phyloP scores from a whole-genome alignment of 139 green algal species.

The Asterochloris sp. region DNA sequence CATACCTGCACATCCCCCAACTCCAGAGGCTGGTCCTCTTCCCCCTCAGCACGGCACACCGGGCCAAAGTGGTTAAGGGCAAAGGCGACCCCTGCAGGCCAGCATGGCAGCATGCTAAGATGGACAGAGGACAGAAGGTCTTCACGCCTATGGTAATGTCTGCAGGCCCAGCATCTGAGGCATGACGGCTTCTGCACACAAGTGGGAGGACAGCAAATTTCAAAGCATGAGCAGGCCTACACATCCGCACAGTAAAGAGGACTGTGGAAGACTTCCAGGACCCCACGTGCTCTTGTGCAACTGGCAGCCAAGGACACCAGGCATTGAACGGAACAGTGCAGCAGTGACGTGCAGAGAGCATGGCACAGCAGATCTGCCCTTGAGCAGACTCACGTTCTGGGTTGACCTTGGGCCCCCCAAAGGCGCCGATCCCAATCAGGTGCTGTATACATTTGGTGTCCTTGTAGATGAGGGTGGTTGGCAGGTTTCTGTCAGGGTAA shows the following conservation, averaged over 20 bases:
- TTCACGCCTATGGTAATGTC: no score
- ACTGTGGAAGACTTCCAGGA: no score
- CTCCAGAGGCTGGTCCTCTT: conserved; percentile 16
- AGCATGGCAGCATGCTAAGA: not conserved
- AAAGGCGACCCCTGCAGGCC: conserved; percentile 35
- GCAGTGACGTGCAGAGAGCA: not conserved
- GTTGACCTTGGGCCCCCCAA: conserved; percentile 62
- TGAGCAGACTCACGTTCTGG: conserved; percentile 51
- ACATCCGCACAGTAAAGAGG: no score
- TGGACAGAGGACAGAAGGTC: no score
- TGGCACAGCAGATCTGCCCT: not conserved
- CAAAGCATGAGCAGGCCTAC: no score
- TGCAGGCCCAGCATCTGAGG: no score
- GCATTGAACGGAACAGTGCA: not conserved
- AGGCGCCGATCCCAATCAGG: conserved; percentile 63
- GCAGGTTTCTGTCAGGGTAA: conserved; percentile 89
- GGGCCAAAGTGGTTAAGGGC: conserved; percentile 44
- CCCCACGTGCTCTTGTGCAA: no score
- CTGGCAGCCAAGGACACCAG: not conserved
- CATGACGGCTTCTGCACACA: no score
- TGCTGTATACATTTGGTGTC: conserved; percentile 53
- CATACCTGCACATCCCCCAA: conserved; percentile 11
- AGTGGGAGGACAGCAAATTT: no score
- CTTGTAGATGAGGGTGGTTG: conserved; percentile 89
- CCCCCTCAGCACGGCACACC: conserved; percentile 36